phyloP scores from a whole-genome alignment of 352 stramenopile species.

The Globisporangium takayamanum region DNA sequence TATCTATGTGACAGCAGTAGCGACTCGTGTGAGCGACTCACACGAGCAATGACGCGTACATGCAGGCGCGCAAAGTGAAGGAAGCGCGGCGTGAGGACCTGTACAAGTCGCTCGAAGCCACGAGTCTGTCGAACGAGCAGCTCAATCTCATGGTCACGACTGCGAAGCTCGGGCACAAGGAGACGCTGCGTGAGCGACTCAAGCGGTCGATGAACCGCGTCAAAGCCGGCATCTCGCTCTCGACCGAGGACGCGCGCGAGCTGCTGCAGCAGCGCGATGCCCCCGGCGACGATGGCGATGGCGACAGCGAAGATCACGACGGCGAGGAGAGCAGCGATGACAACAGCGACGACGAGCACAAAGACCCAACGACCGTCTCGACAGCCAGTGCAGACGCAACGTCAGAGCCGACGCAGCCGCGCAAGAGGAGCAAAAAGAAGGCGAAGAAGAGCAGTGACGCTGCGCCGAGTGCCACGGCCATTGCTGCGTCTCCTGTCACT shows the following conservation, averaged over 20 bases:
- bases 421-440: slow-evolving; percentile 17
- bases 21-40: not conserved
- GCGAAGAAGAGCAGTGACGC: slow-evolving; percentile 10
- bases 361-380: too few relatives aligned
- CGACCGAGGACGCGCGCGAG: slow-evolving; percentile 39
- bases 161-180: slow-evolving; percentile 72
- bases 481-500: not conserved
- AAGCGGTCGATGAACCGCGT: slow-evolving; percentile 74
- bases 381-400: too few relatives aligned
- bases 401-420: not conserved
- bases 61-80: slow-evolving; percentile 62
- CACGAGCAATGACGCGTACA: not conserved
- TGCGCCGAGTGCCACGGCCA: not conserved
- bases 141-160: slow-evolving; percentile 73
- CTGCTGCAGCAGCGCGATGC: slow-evolving; percentile 42
- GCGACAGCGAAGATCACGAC: slow-evolving; percentile 15
- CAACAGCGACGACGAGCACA: not conserved
- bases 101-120: slow-evolving; percentile 70
- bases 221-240: slow-evolving; percentile 63
- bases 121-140: slow-evolving; percentile 54
- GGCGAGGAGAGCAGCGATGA: slow-evolving; percentile 12
- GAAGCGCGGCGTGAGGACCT: slow-evolving; percentile 64
- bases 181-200: slow-evolving; percentile 70
- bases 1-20: not conserved
- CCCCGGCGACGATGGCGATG: slow-evolving; percentile 14